Conservation (phyloP, 129 eudicot species). For the Erigeron canadensis region DNA sequence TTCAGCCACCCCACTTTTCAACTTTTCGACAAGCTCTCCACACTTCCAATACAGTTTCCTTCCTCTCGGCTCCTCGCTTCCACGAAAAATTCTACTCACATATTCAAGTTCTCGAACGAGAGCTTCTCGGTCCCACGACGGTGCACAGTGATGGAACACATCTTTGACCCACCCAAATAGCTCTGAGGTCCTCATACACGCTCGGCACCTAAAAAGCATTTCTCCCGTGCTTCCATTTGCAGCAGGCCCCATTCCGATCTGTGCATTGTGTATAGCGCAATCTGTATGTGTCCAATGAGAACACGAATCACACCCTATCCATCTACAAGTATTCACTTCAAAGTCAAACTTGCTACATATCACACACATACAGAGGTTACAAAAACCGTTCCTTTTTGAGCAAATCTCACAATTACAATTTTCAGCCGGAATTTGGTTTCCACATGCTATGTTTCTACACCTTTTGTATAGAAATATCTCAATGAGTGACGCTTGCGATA, state of each 20-base stretch:
- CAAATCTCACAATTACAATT: constrained; percentile 82
- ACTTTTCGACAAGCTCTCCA: constrained; percentile 45
- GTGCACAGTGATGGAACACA: constrained; percentile 85
- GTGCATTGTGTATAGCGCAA: constrained; percentile 85
- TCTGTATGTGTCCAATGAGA: constrained; percentile 98
- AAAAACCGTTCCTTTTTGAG: constrained; percentile 75
- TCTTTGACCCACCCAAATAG: constrained; percentile 96
- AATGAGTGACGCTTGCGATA: constrained; percentile 81
- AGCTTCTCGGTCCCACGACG: constrained; percentile 78
- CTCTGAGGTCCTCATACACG: constrained; percentile 89
- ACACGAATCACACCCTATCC: constrained; percentile 94
- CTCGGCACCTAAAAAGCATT: constrained; percentile 89
- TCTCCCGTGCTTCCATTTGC: constrained; percentile 58
- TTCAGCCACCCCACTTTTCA: constrained; percentile 65
- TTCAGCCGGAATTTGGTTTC: constrained; percentile 76
- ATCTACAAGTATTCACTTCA: constrained; percentile 92
- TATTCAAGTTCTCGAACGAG: constrained; percentile 74
- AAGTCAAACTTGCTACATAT: constrained; percentile 93
- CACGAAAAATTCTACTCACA: constrained; percentile 73
- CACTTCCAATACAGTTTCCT: constrained; percentile 76
- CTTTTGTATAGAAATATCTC: constrained; percentile 75
- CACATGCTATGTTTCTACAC: constrained; percentile 92
- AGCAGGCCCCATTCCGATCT: constrained; percentile 78
- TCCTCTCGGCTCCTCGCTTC: constrained; percentile 75
- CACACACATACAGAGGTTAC: constrained; percentile 96